Conservation (phyloP, 2,329 filamentous ascomycete genomes). For the Neonectria ditissima region DNA sequence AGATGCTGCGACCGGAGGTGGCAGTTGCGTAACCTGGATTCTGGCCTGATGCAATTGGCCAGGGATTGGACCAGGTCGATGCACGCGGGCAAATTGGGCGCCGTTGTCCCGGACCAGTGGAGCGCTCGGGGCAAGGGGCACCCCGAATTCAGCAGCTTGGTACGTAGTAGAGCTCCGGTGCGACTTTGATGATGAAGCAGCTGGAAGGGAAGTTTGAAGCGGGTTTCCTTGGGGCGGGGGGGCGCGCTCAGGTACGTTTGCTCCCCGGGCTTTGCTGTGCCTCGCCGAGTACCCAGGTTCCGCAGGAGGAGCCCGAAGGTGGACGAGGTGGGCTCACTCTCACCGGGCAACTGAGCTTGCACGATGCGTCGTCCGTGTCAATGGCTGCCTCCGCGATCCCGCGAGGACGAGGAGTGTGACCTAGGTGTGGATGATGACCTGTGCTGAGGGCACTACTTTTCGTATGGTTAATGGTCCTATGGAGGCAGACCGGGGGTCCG, state of each 20-base stretch:
- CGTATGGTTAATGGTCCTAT: background rate
- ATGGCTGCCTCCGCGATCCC: slow-evolving; percentile 2
- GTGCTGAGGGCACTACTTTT: background rate
- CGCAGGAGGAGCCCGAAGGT: slow-evolving; percentile 11
- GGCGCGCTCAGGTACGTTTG: slow-evolving; percentile 2
- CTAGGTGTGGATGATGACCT: too few relatives aligned
- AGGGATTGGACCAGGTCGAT: slow-evolving; percentile 30
- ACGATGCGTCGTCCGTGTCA: slow-evolving; percentile 21
- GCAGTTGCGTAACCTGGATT: slow-evolving; percentile 44
- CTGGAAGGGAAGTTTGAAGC: slow-evolving; percentile 4
- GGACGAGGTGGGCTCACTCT: slow-evolving; percentile 39
- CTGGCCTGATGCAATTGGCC: slow-evolving; percentile 47
- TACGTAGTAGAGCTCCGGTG: background rate
- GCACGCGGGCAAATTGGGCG: slow-evolving; percentile 44
- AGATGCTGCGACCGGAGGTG: slow-evolving; percentile 25
- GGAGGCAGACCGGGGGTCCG: slow-evolving; percentile 14
- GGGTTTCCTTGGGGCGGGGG: slow-evolving; percentile 9
- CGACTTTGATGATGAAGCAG: background rate
- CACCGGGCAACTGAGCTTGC: slow-evolving; percentile 35
- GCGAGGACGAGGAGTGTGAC: too few relatives aligned
- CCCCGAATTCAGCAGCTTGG: slow-evolving; percentile 22
- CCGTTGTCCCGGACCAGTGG: slow-evolving; percentile 44
- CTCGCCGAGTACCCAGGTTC: slow-evolving; percentile 13
- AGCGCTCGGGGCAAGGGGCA: slow-evolving; percentile 44
- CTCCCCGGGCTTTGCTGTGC: background rate